Evolutionary conservation across 2,329 filamentous ascomycete genomes (phyloP).

Genomic region (Fusarium brevicatenulatum): DNA sequence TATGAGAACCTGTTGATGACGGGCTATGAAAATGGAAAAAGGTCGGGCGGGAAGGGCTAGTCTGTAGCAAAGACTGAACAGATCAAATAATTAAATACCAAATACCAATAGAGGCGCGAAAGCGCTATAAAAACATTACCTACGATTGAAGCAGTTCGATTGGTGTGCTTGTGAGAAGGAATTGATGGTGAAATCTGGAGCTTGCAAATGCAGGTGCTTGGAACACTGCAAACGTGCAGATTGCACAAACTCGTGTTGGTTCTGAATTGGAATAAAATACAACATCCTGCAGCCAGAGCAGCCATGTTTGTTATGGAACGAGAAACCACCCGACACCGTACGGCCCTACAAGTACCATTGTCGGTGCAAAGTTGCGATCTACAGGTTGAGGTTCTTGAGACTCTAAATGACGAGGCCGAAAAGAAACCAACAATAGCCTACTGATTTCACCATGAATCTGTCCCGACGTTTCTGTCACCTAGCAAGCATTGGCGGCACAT

Average conservation of each 20-base stretch:
- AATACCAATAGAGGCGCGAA: conserved; percentile 36
- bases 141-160: background rate
- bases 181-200: background rate
- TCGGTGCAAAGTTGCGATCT: background rate
- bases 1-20: conserved; percentile 45
- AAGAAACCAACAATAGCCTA: background rate
- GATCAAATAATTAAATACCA: conserved; percentile 40
- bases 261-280: accelerated
- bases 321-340: too few relatives aligned
- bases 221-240: background rate
- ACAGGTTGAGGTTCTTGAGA: accelerated
- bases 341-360: too few relatives aligned
- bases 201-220: background rate
- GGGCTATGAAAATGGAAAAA: conserved; percentile 46
- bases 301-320: accelerated
- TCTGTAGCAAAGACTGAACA: conserved; percentile 45
- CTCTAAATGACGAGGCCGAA: accelerated
- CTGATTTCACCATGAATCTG: accelerated
- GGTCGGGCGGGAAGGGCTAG: conserved; percentile 49
- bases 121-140: conserved; percentile 1
- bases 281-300: accelerated
- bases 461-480: background rate
- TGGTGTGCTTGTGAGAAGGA: background rate
- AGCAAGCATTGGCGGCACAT: background rate
- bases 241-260: background rate